These are phyloP conservation scores for Thecamonas trahens DNA, from an alignment of 78 protist genomes.

Conservation along the genomic window DNA sequence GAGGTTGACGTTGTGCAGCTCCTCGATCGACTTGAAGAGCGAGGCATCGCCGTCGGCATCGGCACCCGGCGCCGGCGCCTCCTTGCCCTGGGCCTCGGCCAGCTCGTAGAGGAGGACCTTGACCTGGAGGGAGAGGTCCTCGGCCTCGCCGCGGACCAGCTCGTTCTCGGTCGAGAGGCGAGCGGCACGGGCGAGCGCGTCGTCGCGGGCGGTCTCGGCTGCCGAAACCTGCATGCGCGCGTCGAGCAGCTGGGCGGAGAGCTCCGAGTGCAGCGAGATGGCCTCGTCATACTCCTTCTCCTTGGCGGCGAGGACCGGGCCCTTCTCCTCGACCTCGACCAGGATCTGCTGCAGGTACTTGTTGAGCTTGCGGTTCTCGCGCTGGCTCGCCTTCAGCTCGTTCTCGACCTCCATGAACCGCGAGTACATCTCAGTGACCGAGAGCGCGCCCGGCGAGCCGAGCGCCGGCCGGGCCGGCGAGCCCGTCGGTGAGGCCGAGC, in stretches of 20 bases:
- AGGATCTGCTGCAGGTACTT: neutral
- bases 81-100: neutral
- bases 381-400: neutral
- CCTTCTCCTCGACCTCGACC: neutral
- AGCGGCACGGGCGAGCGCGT: neutral
- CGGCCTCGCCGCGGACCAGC: too few relatives aligned
- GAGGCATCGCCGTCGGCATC: neutral
- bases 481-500: neutral
- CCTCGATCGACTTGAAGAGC: neutral
- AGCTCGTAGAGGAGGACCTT: neutral
- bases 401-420: neutral
- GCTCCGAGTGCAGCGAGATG: neutral
- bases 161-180: neutral
- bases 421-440: slow-evolving; percentile 9
- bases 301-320: neutral
- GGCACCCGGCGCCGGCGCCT: neutral
- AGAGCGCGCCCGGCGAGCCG: neutral
- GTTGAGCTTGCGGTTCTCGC: neutral
- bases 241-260: neutral
- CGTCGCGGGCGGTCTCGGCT: neutral
- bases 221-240: neutral
- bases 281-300: neutral
- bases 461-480: neutral
- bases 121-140: too few relatives aligned
- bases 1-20: neutral